phyloP scores from a whole-genome alignment of 1,284 basidiomycete species.

The Ganoderma lucidum region DNA sequence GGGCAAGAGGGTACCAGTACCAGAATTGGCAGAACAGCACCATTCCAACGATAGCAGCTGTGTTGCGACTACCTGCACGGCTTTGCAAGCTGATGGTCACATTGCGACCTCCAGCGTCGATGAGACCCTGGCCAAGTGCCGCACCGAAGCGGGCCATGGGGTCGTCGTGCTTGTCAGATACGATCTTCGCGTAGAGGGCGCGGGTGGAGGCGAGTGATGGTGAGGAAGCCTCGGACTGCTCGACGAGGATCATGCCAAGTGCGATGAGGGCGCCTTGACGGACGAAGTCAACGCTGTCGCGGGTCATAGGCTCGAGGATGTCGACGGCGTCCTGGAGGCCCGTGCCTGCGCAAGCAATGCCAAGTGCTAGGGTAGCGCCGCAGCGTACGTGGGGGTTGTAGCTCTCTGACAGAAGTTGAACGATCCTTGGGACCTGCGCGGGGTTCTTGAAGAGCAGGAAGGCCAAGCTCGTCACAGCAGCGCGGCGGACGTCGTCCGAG shows the following conservation, averaged over 20 bases:
- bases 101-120: slow-evolving; percentile 96
- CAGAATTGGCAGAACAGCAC: slow-evolving; percentile 97
- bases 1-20: slow-evolving; percentile 99
- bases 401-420: slow-evolving; percentile 94
- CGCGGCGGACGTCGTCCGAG: slow-evolving; percentile 93
- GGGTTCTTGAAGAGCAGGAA: slow-evolving; percentile 97
- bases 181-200: slow-evolving; percentile 86
- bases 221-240: slow-evolving; percentile 91
- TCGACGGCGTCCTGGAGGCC: slow-evolving; percentile 95
- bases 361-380: slow-evolving; percentile 93
- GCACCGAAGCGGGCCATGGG: slow-evolving; percentile 98
- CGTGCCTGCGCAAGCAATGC: slow-evolving; percentile 97
- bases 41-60: slow-evolving; percentile 95
- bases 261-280: slow-evolving; percentile 97
- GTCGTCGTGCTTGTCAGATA: slow-evolving; percentile 96
- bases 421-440: slow-evolving; percentile 91
- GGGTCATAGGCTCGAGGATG: slow-evolving; percentile 96
- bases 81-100: slow-evolving; percentile 93
- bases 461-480: slow-evolving; percentile 93
- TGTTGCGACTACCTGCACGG: slow-evolving; percentile 89
- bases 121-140: slow-evolving; percentile 92
- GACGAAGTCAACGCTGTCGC: slow-evolving; percentile 96
- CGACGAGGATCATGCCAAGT: slow-evolving; percentile 94
- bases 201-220: slow-evolving; percentile 84
- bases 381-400: slow-evolving; percentile 99